Percentiles rank a stretch among this genome's conserved stretches.
phyloP scores from a whole-genome alignment of 495 filamentous ascomycete species.

The Tuber magnatum region DNA sequence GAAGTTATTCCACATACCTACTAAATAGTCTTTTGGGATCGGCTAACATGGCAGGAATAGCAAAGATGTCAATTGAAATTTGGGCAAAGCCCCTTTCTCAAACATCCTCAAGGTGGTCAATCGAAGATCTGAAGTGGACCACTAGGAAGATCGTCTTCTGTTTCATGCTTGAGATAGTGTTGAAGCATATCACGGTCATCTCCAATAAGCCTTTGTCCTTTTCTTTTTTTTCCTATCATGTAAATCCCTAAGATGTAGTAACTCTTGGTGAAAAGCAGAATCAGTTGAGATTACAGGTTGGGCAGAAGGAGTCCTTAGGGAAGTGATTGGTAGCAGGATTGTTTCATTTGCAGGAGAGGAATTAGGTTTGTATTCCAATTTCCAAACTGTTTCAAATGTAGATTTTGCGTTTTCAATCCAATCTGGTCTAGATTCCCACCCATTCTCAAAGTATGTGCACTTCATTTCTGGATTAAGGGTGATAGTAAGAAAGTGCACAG shows the following conservation, averaged over 20 bases:
- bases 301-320: no score
- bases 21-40: conserved; percentile 21
- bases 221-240: no score
- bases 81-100: not conserved
- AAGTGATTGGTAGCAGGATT: no score
- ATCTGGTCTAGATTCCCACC: not conserved
- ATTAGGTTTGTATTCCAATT: no score
- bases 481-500: not conserved
- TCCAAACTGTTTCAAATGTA: no score
- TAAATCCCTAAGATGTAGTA: no score
- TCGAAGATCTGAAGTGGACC: not conserved
- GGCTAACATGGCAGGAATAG: conserved; percentile 29
- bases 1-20: no score
- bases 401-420: not conserved
- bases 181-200: not conserved
- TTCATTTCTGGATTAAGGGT: conserved; percentile 13
- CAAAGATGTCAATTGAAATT: conserved; percentile 28
- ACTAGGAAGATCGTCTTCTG: not conserved
- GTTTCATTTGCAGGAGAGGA: no score
- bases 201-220: no score
- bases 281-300: no score
- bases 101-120: not conserved
- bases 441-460: conserved; percentile 4
- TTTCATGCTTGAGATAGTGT: not conserved
- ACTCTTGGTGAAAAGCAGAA: no score